Evolutionary conservation across 169 alveolate species (phyloP).

Genomic region (Plasmodium fragile): DNA sequence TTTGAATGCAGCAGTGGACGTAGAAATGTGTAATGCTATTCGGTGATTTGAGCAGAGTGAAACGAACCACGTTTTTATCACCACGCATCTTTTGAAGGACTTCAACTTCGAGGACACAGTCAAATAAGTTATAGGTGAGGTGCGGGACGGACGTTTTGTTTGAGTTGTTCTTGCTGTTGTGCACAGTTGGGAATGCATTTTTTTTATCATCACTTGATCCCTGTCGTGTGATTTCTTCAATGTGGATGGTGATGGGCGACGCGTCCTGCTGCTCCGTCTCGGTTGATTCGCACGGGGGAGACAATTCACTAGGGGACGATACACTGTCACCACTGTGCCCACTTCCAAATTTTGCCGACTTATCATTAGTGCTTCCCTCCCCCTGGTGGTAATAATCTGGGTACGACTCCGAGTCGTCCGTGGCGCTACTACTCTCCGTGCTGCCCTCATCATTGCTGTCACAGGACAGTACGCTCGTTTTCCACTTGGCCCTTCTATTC

Average conservation of each 20-base stretch:
- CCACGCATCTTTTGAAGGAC: constrained; percentile 6
- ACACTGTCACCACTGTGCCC: background rate
- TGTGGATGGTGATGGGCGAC: background rate
- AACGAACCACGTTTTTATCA: constrained; percentile 8
- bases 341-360: background rate
- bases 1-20: background rate
- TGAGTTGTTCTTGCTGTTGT: background rate
- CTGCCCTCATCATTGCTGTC: background rate
- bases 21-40: constrained; percentile 4
- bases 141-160: constrained; percentile 16
- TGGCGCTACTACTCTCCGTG: background rate
- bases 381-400: background rate
- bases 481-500: background rate
- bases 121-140: constrained; percentile 14
- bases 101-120: constrained; percentile 31
- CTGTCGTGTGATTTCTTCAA: background rate
- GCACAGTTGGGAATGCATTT: background rate
- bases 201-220: background rate
- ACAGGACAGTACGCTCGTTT: background rate
- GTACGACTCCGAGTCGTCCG: background rate
- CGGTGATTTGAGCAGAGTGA: constrained; percentile 40
- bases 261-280: background rate
- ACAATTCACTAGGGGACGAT: too few species aligned
- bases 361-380: background rate
- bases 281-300: background rate